Evolutionary conservation across 164 flowering plant genomes (phyloP).

Genomic region (Sedum album): DNA sequence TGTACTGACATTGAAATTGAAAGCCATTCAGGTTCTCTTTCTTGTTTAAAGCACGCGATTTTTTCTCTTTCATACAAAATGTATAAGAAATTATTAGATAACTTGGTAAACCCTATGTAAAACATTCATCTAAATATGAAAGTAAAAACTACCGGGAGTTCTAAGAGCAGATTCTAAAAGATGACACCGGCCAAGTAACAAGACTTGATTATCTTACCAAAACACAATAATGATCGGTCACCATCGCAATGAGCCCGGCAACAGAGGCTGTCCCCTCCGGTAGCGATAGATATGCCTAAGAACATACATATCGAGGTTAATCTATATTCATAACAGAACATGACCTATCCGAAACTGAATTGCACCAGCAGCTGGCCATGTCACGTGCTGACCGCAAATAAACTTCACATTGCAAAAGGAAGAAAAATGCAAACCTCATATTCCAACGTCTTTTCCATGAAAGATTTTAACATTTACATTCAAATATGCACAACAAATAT

Average conservation of each 20-base stretch:
- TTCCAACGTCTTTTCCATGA: too few species aligned
- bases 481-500: too few species aligned
- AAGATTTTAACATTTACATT: too few species aligned
- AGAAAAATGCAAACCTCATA: too few species aligned
- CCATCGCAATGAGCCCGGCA: slow-evolving; percentile 88
- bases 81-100: neutral
- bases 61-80: neutral
- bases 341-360: neutral
- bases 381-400: neutral
- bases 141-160: neutral
- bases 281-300: slow-evolving; percentile 91
- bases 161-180: neutral
- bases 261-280: slow-evolving; percentile 96
- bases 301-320: slow-evolving; percentile 9
- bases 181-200: neutral
- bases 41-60: neutral
- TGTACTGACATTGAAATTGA: neutral
- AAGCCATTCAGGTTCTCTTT: neutral
- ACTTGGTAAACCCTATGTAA: neutral
- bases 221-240: slow-evolving; percentile 90
- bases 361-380: neutral
- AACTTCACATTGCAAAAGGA: neutral
- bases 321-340: neutral
- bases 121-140: neutral
- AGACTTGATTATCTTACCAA: slow-evolving; percentile 37